Evolutionary conservation across 2,329 filamentous ascomycete species (phyloP).

Genomic region (Aspergillus pseudoterreus): DNA sequence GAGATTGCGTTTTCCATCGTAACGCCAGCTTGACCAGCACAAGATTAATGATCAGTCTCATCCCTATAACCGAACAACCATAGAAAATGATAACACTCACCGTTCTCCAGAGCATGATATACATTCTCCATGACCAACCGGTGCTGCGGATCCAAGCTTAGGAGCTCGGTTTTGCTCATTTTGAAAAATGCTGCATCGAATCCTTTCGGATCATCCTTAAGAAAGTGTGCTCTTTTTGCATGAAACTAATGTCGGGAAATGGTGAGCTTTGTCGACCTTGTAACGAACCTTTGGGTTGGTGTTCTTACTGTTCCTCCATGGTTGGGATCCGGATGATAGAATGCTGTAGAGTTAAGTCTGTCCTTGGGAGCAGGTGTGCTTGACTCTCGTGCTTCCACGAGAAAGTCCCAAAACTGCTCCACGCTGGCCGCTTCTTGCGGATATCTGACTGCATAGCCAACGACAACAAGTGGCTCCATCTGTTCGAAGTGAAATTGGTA

Average conservation of each 20-base stretch:
- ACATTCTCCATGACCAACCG: conserved; percentile 31
- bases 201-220: conserved; percentile 22
- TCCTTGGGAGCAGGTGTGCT: conserved; percentile 3
- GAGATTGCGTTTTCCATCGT: conserved; percentile 20
- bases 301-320: conserved; percentile 9
- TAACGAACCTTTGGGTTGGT: not conserved
- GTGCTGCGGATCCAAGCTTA: conserved; percentile 32
- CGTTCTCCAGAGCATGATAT: conserved; percentile 32
- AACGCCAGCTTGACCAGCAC: conserved; percentile 17
- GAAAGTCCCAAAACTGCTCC: conserved; percentile 6
- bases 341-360: conserved; percentile 1
- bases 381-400: conserved; percentile 1
- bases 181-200: conserved; percentile 33
- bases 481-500: not conserved
- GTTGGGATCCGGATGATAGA: conserved; percentile 9
- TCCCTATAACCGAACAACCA: too few relatives aligned
- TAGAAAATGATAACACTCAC: not conserved
- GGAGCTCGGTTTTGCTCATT: conserved; percentile 24
- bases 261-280: not conserved
- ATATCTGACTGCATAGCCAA: conserved; percentile 3
- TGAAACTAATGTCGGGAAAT: conserved; percentile 4
- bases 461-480: conserved; percentile 2
- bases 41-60: not conserved
- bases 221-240: conserved; percentile 24
- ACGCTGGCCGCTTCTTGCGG: conserved; percentile 1